phyloP scores from a whole-genome alignment of 1,284 basidiomycete species.

The Austroboletus novae-zelandiae region DNA sequence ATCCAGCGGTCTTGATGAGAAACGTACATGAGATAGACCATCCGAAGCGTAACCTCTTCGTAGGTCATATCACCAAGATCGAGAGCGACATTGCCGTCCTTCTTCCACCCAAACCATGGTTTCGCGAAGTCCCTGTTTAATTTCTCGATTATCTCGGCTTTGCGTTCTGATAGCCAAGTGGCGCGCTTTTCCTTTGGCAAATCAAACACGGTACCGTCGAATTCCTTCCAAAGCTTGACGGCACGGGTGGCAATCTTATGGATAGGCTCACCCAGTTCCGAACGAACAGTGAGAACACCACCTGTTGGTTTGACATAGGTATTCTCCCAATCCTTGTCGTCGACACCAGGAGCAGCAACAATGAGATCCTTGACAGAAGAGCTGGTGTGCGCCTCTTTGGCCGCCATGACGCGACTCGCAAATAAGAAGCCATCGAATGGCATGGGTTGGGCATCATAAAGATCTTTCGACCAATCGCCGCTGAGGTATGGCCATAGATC shows the following conservation, averaged over 20 bases:
- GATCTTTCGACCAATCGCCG: constrained; percentile 89
- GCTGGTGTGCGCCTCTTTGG: constrained; percentile 96
- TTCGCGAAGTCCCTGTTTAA: constrained; percentile 96
- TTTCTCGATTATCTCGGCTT: constrained; percentile 87
- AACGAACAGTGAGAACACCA: constrained; percentile 94
- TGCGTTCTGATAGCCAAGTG: constrained; percentile 85
- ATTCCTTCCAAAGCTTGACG: constrained; percentile 98
- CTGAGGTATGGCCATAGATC: constrained; percentile 97
- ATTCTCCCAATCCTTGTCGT: constrained; percentile 90
- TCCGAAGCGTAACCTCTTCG: constrained; percentile 90
- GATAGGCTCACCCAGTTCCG: constrained; percentile 97
- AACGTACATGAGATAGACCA: constrained; percentile 94
- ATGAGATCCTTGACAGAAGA: constrained; percentile 96
- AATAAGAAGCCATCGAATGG: constrained; percentile 98
- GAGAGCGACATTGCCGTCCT: constrained; percentile 79
- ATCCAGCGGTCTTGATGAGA: constrained; percentile 91
- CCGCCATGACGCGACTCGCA: constrained; percentile 96
- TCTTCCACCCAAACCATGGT: constrained; percentile 96
- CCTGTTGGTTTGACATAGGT: constrained; percentile 95
- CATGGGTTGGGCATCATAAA: constrained; percentile 92
- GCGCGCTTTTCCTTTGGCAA: constrained; percentile 92
- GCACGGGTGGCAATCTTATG: constrained; percentile 98
- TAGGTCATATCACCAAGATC: constrained; percentile 98
- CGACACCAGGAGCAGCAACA: constrained; percentile 90
- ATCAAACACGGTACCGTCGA: constrained; percentile 95